Evolutionary conservation across 768 basidiomycete genomes (phyloP), one percentile per base, ranked within the genome.

Genomic region (Pulveroboletus sp.): DNA sequence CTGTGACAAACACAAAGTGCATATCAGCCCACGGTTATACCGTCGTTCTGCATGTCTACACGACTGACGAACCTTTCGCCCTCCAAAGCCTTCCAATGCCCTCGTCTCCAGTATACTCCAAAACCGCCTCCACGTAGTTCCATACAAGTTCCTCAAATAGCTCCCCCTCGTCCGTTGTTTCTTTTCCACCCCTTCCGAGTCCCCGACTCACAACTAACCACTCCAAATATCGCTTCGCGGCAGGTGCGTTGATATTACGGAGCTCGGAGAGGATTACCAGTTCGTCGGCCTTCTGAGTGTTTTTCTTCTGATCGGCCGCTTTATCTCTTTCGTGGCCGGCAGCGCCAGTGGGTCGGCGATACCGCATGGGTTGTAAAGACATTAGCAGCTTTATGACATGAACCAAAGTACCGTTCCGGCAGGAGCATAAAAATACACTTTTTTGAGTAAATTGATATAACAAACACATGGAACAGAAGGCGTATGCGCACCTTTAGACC

Each of bases 151-250:
- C 78, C 26, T 76, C 78, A 54, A 94, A 89, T 5, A 93, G 65
- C 10, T 76, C 53, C 8, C 26, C 50, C 21, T 59, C 62, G 15
- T 51, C 53, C 6, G 28, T n/a, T 15, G 53, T 54, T 18, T 65
- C 63, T 27, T 55, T 65, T 9, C 63, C 60, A 27, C 57, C 46
- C 27, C 51, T 62, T 44, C 60, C 62, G 7, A 59, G 51, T 9
- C 82, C 78, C 55, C 81, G 80, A 47, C 80, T 78, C 21, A 95
- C 68, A 3, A 94, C 82, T 1, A 94, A 70, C 65, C 91, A 82
- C 61, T 95, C 93, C 4, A 96, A 72, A 63, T 83, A 94, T 54
- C 80, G 78, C 32, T 76, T 73, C 2, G 81, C 90, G 17, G 85
- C 86, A 69, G 53, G 40, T 18, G 30, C 6, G 15, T 46, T 59